Percentiles rank a stretch among this genome's conserved stretches.
phyloP scores from a whole-genome alignment of 371 early-diverging fungal species.

The Mucor mucedo region DNA sequence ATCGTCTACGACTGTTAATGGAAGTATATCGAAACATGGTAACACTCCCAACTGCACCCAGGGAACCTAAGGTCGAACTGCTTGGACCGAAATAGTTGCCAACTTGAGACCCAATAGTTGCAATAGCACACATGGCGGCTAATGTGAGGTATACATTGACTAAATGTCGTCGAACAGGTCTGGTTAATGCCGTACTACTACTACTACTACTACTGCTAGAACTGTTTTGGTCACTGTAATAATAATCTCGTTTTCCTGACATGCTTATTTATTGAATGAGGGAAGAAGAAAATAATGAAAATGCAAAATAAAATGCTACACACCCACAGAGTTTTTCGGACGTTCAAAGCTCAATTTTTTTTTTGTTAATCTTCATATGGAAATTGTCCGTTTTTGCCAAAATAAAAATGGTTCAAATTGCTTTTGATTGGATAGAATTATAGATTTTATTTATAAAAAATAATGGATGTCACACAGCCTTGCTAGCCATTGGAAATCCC shows the following conservation, averaged over 20 bases:
- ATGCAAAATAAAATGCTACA: not conserved
- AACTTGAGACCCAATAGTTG: slow-evolving; percentile 41
- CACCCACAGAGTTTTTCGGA: not conserved
- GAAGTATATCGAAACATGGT: slow-evolving; percentile 34
- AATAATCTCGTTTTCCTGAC: slow-evolving; percentile 23
- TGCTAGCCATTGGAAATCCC: too few species aligned
- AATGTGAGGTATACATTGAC: slow-evolving; percentile 54
- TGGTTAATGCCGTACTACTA: slow-evolving; percentile 27
- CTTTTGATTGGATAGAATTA: too few species aligned
- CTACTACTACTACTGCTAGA: not conserved
- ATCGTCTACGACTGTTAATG: slow-evolving; percentile 29
- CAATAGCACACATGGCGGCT: slow-evolving; percentile 56
- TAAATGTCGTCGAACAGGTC: slow-evolving; percentile 53
- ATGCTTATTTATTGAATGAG: slow-evolving; percentile 4
- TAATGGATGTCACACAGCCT: too few species aligned
- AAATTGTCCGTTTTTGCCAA: too few species aligned
- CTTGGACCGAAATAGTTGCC: slow-evolving; percentile 20
- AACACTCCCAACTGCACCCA: slow-evolving; percentile 33
- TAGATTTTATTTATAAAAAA: too few species aligned
- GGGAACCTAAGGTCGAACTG: slow-evolving; percentile 22
- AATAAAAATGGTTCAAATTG: too few species aligned
- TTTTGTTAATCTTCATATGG: too few species aligned
- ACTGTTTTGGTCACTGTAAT: not conserved
- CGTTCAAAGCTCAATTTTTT: too few species aligned
- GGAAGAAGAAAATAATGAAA: not conserved